Evolutionary conservation across 345 rosid genomes (phyloP), one percentile per base, ranked within the genome.

Genomic region (Jatropha curcas): DNA sequence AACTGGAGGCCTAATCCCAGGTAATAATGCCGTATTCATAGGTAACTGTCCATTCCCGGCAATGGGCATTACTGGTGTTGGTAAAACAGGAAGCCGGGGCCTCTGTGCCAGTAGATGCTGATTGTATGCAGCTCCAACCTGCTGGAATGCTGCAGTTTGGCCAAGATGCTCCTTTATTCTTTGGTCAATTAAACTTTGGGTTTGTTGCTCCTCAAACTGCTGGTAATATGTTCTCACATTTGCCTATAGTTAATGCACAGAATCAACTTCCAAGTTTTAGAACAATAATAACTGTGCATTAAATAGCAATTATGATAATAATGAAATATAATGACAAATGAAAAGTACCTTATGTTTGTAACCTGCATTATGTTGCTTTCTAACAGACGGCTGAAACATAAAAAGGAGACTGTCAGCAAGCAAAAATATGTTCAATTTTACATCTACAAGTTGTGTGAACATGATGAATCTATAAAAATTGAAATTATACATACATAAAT

Each of bases 291-390:
- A 43, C 37, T 5, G 10, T n/a, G n/a, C n/a, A 59, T 22, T 20
- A 17, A 28, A 2, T 2, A 34, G 20, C 7, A 37, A 51, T 27
- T 13, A 11, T 46, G 22, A 59, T 25, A 27, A 7, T 4, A 35
- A 51, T 13, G 17, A 37, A 50, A 10, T 1, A 11, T 14, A 34
- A 71, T 9, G 66, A 58, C 16, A 66, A 24, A 25, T 53, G 4
- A 46, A 69, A 34, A 22, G 63, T 80, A 91, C 99, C 99, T 95
- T 95, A 80, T 95, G 99, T 74, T 95, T 95, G 88, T 92, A 92
- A 43, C 99, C 99, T 1, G 99, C 99, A 76, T 95, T 95, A 80
- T 95, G 98, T 79, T 95, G 99, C 84, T 93, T 95, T 82, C 98
- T 91, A 77, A 95, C 99, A 41, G 99, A 93, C 6, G 99, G 99